A percentile compares a stretch with the other conserved stretches of the same genome.
These are phyloP conservation scores for Fusarium dimerum DNA, from an alignment of 2,329 filamentous ascomycete species.

Conservation along the genomic window DNA sequence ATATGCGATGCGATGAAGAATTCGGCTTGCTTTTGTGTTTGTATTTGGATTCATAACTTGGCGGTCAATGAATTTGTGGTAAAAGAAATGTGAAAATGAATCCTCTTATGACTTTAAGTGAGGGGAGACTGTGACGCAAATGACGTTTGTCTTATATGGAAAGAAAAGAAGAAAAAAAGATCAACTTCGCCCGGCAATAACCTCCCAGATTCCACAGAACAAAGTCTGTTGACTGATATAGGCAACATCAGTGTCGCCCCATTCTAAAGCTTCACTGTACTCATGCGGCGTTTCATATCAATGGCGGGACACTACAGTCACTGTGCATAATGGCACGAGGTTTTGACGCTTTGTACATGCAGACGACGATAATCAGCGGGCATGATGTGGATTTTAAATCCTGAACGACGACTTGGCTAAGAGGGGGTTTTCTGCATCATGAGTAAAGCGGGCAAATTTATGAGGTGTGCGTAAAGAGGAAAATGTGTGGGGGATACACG, in stretches of 20 bases:
- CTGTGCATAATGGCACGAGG: constrained; percentile 6
- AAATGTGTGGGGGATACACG: too few species aligned
- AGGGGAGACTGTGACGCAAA: too few species aligned
- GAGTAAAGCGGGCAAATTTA: not conserved
- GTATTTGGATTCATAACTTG: too few species aligned
- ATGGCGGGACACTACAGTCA: not conserved
- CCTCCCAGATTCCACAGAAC: not conserved
- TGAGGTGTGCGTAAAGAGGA: not conserved
- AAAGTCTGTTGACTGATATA: not conserved
- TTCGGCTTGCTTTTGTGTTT: too few species aligned
- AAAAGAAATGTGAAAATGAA: too few species aligned
- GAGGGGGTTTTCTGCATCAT: not conserved
- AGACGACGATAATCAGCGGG: constrained; percentile 3
- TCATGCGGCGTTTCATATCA: constrained; percentile 7
- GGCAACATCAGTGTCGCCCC: not conserved
- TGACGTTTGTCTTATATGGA: too few species aligned
- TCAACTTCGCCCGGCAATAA: too few species aligned
- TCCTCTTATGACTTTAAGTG: too few species aligned
- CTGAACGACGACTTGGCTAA: not conserved
- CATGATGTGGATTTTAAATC: not conserved
- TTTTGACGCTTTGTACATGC: constrained; percentile 1
- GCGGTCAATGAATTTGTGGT: too few species aligned
- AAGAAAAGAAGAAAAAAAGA: too few species aligned
- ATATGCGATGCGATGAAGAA: too few species aligned
- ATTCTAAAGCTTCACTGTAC: not conserved